Conservation (phyloP, 805 yeast species). For the Lipomyces starkeyi region DNA sequence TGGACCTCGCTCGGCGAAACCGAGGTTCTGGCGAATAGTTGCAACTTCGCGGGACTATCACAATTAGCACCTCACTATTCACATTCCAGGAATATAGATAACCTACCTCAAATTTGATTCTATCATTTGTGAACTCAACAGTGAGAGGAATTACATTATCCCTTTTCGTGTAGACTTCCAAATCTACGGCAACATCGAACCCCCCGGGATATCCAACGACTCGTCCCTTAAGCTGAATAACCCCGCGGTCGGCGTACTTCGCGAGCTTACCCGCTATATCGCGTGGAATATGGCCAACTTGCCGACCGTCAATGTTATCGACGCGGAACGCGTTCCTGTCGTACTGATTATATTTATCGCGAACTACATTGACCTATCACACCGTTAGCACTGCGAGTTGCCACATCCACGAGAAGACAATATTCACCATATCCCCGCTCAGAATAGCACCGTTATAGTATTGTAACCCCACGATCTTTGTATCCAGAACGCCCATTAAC, state of each 20-base stretch:
- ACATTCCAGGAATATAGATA: background rate
- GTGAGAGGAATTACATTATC: background rate
- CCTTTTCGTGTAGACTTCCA: background rate
- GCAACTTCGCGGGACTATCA: slow-evolving; percentile 1
- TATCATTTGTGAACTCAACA: background rate
- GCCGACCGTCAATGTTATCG: background rate
- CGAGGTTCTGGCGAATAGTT: background rate
- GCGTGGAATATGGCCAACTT: slow-evolving; percentile 22
- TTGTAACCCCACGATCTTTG: slow-evolving; percentile 3
- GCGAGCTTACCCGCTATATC: slow-evolving; percentile 13
- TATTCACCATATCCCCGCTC: background rate
- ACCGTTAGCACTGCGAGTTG: background rate
- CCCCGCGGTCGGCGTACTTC: slow-evolving; percentile 11
- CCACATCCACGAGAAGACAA: background rate
- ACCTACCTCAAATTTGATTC: background rate
- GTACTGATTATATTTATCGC: slow-evolving; percentile 11
- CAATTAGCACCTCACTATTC: background rate
- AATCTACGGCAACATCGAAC: slow-evolving; percentile 6
- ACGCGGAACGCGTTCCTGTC: slow-evolving; percentile 22
- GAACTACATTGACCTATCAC: slow-evolving; percentile 5
- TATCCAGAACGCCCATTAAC: background rate
- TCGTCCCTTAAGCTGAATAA: slow-evolving; percentile 7
- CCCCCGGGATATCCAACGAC: slow-evolving; percentile 4
- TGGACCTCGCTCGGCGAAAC: background rate
- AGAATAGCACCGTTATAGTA: background rate